Evolutionary conservation across 352 stramenopile species (phyloP).

Genomic region (Pythium monospermum): DNA sequence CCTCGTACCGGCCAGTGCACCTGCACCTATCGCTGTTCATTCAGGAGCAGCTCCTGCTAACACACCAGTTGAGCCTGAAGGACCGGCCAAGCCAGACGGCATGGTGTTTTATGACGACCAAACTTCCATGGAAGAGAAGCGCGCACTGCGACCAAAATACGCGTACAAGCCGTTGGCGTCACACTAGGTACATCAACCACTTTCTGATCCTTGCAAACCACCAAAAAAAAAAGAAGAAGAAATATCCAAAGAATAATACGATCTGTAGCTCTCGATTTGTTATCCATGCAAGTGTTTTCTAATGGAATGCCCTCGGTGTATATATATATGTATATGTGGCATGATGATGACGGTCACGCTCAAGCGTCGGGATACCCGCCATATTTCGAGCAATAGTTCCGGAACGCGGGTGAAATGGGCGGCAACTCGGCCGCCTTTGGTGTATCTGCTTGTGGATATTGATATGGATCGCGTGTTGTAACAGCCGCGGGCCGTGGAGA

Average conservation of each 20-base stretch:
- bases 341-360: neutral
- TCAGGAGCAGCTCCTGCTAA: neutral
- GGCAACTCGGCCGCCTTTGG: too few species aligned
- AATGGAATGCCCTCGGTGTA: too few species aligned
- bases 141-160: slow-evolving; percentile 72
- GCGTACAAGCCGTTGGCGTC: slow-evolving; percentile 43
- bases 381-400: slow-evolving; percentile 85
- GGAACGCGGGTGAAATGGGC: slow-evolving; percentile 39
- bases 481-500: neutral
- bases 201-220: too few species aligned
- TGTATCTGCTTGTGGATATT: neutral
- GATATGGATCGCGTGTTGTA: neutral
- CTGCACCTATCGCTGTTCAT: too few species aligned
- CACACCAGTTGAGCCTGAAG: neutral
- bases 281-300: neutral
- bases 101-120: slow-evolving; percentile 26
- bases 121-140: slow-evolving; percentile 60
- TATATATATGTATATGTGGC: too few species aligned
- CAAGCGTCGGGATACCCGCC: slow-evolving; percentile 63
- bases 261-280: neutral
- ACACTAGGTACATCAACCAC: too few species aligned
- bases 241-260: too few species aligned
- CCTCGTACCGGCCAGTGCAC: too few species aligned
- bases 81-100: slow-evolving; percentile 16
- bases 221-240: too few species aligned